Evolutionary conservation across 2,329 filamentous ascomycete species (phyloP).

Genomic region (Microascus cirrosus): DNA sequence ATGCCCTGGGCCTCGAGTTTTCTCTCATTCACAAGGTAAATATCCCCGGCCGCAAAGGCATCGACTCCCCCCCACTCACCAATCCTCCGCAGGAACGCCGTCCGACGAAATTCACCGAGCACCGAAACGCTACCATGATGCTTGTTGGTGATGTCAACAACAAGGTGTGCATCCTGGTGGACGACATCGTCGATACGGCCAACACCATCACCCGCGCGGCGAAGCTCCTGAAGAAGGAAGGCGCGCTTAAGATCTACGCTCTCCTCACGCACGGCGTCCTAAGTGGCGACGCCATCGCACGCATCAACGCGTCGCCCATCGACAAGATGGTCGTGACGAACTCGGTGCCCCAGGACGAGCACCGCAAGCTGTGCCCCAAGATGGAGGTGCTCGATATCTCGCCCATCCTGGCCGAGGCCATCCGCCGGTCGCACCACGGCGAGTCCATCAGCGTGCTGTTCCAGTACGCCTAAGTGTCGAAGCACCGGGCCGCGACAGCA

Average conservation of each 20-base stretch:
- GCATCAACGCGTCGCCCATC: conserved; percentile 85
- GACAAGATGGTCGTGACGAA: conserved; percentile 95
- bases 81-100: conserved; percentile 59
- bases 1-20: conserved; percentile 87
- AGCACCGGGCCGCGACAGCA: background rate
- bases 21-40: conserved; percentile 94
- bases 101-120: conserved; percentile 76
- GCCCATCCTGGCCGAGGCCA: conserved; percentile 87
- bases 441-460: conserved; percentile 97
- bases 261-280: conserved; percentile 91
- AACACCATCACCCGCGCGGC: conserved; percentile 96
- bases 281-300: conserved; percentile 86
- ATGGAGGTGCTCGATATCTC: conserved; percentile 84
- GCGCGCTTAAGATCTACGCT: conserved; percentile 83
- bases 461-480: background rate
- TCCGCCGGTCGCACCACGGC: conserved; percentile 90
- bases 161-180: conserved; percentile 78
- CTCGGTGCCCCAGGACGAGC: conserved; percentile 79
- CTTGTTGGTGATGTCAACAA: conserved; percentile 77
- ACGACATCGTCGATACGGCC: conserved; percentile 89
- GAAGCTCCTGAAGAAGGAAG: conserved; percentile 92
- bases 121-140: conserved; percentile 92
- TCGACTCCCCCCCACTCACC: conserved; percentile 17
- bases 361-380: conserved; percentile 70
- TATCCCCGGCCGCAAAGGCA: conserved; percentile 13